Evolutionary conservation across 2,329 filamentous ascomycete genomes (phyloP), one percentile per base, ranked within the genome.

Genomic region (Karstenula rhodostoma): DNA sequence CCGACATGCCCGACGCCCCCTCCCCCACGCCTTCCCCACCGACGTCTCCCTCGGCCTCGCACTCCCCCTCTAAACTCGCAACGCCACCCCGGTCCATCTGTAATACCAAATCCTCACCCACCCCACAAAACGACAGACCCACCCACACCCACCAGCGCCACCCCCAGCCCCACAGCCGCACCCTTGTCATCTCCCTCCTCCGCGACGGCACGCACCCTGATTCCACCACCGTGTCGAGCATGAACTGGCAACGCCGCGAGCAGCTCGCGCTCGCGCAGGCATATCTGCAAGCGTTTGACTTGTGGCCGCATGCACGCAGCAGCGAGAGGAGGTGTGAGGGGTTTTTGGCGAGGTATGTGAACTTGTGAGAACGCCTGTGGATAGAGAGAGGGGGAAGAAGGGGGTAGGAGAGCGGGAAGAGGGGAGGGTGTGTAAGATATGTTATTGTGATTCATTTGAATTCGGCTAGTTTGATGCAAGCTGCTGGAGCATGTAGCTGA

Each of bases 211-310:
- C 15, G 37, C n/a, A n/a, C 17, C 29, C 29, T n/a, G n/a, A n/a
- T 6, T 32, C 29, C 8, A 2, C 8, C 12, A 32, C 8, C 29
- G 33, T 15, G 29, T 17, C 9, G 33, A n/a, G n/a, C 1, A 25
- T 51, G 32, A 35, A n/a, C 10, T 51, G 48, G 48, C 32, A 51
- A n/a, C 48, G 33, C 9, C n/a, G 48, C 7, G 48, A 51, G 33
- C 48, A 37, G 48, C 27, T 51, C 1, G 48, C 48, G 32, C 32
- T 51, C 17, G 33, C 32, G 48, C 29, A 37, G 9, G 32, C 32
- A 19, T 51, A 51, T 25, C 17, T 23, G 29, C 32, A 51, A n/a
- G 48, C 48, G 9, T 51, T 51, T 8, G 15, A 23, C 32, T 37
- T 32, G 32, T 51, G 48, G 48, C 48, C 48, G 48, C 29, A 51